Percentiles rank a stretch among this genome's conserved stretches.
These are phyloP conservation scores for Ettlia oleoabundans DNA, from an alignment of 139 green algal genomes.

Conservation along the genomic window DNA sequence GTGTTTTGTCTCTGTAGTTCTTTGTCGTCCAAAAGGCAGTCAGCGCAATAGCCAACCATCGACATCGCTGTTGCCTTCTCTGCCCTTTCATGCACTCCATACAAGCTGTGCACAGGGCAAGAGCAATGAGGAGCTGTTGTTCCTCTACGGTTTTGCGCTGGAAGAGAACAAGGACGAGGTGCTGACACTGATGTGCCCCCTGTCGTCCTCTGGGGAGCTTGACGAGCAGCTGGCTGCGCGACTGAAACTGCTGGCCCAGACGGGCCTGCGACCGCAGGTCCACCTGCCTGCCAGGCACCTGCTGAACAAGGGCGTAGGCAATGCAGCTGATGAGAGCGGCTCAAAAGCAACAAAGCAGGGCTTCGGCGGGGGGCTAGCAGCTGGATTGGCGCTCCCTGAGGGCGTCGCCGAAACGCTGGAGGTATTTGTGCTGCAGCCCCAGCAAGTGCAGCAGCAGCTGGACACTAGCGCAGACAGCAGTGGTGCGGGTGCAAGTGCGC, in stretches of 20 bases:
- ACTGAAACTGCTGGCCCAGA: slow-evolving; percentile 39
- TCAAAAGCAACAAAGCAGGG: neutral
- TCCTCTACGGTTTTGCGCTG: slow-evolving; percentile 82
- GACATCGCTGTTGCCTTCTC: too few species aligned
- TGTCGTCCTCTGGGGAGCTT: slow-evolving; percentile 60
- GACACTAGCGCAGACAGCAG: too few species aligned
- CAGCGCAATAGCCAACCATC: too few species aligned
- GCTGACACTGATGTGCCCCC: slow-evolving; percentile 74
- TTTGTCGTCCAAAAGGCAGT: too few species aligned
- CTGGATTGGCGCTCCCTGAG: slow-evolving; percentile 36
- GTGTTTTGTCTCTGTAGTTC: too few species aligned
- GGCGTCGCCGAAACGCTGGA: slow-evolving; percentile 61
- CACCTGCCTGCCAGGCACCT: slow-evolving; percentile 51
- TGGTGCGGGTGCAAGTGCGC: neutral
- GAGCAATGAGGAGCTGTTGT: slow-evolving; percentile 87
- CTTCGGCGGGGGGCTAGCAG: too few species aligned
- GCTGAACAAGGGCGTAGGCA: neutral
- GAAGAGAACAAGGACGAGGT: slow-evolving; percentile 71
- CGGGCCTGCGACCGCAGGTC: slow-evolving; percentile 56
- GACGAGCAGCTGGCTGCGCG: slow-evolving; percentile 50
- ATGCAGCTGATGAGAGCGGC: too few species aligned
- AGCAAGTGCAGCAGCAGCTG: slow-evolving; percentile 54
- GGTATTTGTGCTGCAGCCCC: slow-evolving; percentile 66
- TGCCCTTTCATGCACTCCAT: too few species aligned
- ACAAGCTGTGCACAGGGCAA: too few species aligned